Conservation (phyloP, 805 yeast genomes). For the Kodamaea neixiangensis region DNA sequence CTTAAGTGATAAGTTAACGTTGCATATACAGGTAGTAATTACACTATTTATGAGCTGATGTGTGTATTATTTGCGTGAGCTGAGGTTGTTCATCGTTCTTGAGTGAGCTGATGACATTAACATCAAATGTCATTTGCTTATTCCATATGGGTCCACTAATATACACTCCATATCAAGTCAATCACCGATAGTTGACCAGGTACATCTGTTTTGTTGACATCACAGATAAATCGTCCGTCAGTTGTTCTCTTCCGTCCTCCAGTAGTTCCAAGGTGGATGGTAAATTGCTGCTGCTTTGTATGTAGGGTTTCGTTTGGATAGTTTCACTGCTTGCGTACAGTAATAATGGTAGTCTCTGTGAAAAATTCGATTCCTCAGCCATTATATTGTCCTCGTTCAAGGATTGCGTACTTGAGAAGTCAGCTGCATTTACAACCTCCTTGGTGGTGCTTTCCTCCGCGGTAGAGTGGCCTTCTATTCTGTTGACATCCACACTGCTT, state of each 20-base stretch:
- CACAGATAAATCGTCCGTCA: conserved; percentile 28
- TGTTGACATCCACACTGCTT: not conserved
- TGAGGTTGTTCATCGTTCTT: not conserved
- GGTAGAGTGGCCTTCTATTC: not conserved
- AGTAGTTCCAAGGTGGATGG: conserved; percentile 5
- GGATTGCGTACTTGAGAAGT: not conserved
- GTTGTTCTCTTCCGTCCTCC: conserved; percentile 13
- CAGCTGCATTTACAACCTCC: not conserved
- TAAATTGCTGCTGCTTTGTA: conserved; percentile 1
- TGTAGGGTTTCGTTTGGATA: conserved; percentile 7
- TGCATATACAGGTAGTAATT: too few species aligned
- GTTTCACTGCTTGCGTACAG: conserved; percentile 23
- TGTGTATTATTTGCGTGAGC: conserved; percentile 1
- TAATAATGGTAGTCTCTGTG: conserved; percentile 29
- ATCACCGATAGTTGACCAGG: not conserved
- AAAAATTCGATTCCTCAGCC: conserved; percentile 22
- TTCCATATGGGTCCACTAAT: not conserved
- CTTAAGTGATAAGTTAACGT: too few species aligned
- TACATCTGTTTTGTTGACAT: conserved; percentile 16
- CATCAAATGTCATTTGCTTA: not conserved
- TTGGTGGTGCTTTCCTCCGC: not conserved
- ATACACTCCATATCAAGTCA: not conserved
- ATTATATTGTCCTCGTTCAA: conserved; percentile 1
- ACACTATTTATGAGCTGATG: not conserved
- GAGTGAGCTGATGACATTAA: not conserved